Percentiles rank a stretch among this genome's conserved stretches.
phyloP scores from a whole-genome alignment of 2,329 filamentous ascomycete genomes.

The Pseudogymnoascus sp. region DNA sequence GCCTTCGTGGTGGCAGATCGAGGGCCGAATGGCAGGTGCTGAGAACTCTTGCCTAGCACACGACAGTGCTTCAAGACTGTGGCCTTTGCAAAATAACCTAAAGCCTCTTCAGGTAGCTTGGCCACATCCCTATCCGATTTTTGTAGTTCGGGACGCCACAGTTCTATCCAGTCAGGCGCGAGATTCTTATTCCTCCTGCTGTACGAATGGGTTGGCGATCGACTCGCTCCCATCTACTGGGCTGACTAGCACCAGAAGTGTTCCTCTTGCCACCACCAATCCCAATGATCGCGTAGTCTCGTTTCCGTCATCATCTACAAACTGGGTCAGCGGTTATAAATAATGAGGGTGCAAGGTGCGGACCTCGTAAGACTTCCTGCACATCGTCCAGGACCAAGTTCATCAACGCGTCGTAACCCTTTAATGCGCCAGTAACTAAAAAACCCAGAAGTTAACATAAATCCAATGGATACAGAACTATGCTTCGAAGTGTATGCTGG shows the following conservation, averaged over 20 bases:
- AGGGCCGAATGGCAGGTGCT: slow-evolving; percentile 3
- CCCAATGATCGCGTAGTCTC: slow-evolving; percentile 62
- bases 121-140: slow-evolving; percentile 3
- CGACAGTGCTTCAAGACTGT: slow-evolving; percentile 3
- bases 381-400: slow-evolving; percentile 95
- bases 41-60: slow-evolving; percentile 7
- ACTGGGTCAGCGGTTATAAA: not conserved
- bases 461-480: not conserved
- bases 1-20: not conserved
- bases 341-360: slow-evolving; percentile 11
- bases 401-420: slow-evolving; percentile 96
- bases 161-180: not conserved
- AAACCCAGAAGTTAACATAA: slow-evolving; percentile 10
- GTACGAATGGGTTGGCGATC: slow-evolving; percentile 88
- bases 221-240: slow-evolving; percentile 92
- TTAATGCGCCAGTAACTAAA: slow-evolving; percentile 77
- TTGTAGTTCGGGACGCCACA: not conserved
- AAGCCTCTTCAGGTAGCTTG: slow-evolving; percentile 3
- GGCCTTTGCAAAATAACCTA: not conserved
- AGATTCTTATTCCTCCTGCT: slow-evolving; percentile 56
- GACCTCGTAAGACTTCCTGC: slow-evolving; percentile 82
- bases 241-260: slow-evolving; percentile 84
- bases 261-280: slow-evolving; percentile 81
- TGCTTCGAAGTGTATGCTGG: not conserved
- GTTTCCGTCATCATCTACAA: slow-evolving; percentile 84